Evolutionary conservation across 2,329 filamentous ascomycete species (phyloP).

Genomic region (Metarhizium anisopliae): DNA sequence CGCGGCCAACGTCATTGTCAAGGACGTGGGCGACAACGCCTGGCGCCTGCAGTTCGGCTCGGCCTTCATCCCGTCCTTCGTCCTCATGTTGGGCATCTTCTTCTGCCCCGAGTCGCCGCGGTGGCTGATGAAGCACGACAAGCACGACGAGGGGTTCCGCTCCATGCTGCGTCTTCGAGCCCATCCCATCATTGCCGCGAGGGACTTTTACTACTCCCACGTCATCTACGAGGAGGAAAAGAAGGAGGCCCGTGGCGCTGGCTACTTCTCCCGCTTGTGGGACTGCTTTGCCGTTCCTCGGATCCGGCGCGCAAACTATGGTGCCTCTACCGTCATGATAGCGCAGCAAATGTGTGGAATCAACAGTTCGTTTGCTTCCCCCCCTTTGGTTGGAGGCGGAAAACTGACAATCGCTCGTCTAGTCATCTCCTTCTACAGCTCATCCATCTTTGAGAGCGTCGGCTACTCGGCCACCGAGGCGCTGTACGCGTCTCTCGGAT

Average conservation of each 20-base stretch:
- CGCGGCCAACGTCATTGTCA: conserved; percentile 42
- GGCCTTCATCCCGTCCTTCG: conserved; percentile 41
- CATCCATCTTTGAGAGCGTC: conserved; percentile 46
- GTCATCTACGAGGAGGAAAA: conserved; percentile 29
- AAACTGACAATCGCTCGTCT: not conserved
- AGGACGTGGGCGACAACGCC: conserved; percentile 39
- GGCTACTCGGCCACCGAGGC: conserved; percentile 43
- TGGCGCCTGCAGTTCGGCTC: conserved; percentile 53
- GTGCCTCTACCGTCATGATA: conserved; percentile 71
- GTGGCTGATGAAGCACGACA: conserved; percentile 56
- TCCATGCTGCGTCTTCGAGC: conserved; percentile 40
- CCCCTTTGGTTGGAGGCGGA: not conserved
- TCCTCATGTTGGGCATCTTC: conserved; percentile 45
- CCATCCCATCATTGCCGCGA: conserved; percentile 43
- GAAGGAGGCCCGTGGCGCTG: conserved; percentile 16
- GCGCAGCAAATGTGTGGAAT: conserved; percentile 54
- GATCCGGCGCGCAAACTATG: conserved; percentile 62
- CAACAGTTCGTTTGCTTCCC: conserved; percentile 10
- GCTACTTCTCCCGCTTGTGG: conserved; percentile 24
- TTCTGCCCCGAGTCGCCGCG: conserved; percentile 54
- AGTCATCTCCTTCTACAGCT: conserved; percentile 61
- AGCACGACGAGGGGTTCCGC: conserved; percentile 45
- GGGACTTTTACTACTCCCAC: conserved; percentile 43
- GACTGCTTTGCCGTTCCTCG: conserved; percentile 59
- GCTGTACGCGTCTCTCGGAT: conserved; percentile 31